Conservation (phyloP, 129 eudicot genomes). For the Apium graveolens region DNA sequence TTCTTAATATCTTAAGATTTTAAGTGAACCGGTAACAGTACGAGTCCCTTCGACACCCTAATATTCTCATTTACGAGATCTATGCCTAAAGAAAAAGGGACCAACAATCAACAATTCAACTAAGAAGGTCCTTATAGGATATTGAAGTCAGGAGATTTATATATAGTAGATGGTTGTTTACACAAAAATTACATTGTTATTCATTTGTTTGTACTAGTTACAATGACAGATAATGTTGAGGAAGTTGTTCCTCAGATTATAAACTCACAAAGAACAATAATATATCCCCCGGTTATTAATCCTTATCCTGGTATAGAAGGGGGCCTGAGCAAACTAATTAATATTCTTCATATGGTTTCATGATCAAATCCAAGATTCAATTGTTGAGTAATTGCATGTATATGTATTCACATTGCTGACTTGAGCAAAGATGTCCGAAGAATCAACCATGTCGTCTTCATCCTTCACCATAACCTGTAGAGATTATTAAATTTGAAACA, state of each 20-base stretch:
- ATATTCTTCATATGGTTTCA: neutral
- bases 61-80: too few relatives aligned
- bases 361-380: conserved; percentile 52
- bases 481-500: neutral
- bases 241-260: neutral
- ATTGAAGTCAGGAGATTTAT: neutral
- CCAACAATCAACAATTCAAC: too few relatives aligned
- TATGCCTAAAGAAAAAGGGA: too few relatives aligned
- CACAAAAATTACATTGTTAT: neutral
- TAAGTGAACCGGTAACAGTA: too few relatives aligned
- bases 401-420: conserved; percentile 49
- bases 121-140: neutral
- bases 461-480: conserved; percentile 30
- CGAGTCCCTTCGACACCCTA: too few relatives aligned
- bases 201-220: neutral
- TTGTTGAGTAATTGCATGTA: conserved; percentile 37
- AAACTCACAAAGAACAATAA: neutral
- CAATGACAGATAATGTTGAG: neutral
- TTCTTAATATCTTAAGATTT: too few relatives aligned
- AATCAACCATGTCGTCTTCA: conserved; percentile 42
- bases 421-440: conserved; percentile 52
- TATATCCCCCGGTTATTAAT: neutral
- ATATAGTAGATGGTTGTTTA: neutral
- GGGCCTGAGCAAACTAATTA: neutral
- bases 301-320: neutral